Conservation (phyloP, 2,329 filamentous ascomycete species). For the Neonectria hederae region DNA sequence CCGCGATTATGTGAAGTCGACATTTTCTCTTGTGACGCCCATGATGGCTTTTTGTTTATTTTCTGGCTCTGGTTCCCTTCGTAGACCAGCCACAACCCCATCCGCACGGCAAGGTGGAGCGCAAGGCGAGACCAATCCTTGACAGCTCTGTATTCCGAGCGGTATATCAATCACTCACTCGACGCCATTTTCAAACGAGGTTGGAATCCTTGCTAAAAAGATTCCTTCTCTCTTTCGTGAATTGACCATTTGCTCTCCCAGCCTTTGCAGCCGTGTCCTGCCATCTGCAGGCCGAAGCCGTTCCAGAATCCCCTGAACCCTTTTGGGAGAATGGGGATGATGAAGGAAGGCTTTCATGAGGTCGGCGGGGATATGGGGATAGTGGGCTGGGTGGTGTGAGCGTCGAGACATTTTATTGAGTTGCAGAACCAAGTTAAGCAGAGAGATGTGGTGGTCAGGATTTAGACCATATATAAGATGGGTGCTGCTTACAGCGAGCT, state of each 20-base stretch:
- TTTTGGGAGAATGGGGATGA: conserved; percentile 13
- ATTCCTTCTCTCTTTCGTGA: conserved; percentile 47
- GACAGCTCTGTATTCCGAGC: conserved; percentile 80
- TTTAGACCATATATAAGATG: neutral
- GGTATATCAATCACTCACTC: conserved; percentile 62
- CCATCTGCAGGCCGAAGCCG: conserved; percentile 44
- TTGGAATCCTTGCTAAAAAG: conserved; percentile 36
- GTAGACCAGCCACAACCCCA: conserved; percentile 11
- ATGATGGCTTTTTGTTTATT: conserved; percentile 1
- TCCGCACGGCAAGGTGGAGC: conserved; percentile 80
- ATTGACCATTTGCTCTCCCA: conserved; percentile 54
- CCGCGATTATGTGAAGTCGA: conserved; percentile 17
- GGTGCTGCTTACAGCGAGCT: too few relatives aligned
- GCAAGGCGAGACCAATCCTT: conserved; percentile 80
- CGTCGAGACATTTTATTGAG: conserved; percentile 53
- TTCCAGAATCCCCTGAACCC: conserved; percentile 17
- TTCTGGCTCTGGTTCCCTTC: conserved; percentile 14
- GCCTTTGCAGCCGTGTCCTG: conserved; percentile 45
- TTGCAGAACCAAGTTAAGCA: neutral
- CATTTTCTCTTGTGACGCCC: conserved; percentile 3
- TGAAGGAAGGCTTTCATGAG: conserved; percentile 17
- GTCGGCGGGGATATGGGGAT: conserved; percentile 37
- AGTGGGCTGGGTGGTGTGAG: conserved; percentile 50
- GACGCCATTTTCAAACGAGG: conserved; percentile 41
- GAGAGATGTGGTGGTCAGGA: neutral